A percentile compares a stretch with the other conserved stretches of the same genome.
Conservation (phyloP, 2,329 filamentous ascomycete genomes). For the Geosmithia putterillii region DNA sequence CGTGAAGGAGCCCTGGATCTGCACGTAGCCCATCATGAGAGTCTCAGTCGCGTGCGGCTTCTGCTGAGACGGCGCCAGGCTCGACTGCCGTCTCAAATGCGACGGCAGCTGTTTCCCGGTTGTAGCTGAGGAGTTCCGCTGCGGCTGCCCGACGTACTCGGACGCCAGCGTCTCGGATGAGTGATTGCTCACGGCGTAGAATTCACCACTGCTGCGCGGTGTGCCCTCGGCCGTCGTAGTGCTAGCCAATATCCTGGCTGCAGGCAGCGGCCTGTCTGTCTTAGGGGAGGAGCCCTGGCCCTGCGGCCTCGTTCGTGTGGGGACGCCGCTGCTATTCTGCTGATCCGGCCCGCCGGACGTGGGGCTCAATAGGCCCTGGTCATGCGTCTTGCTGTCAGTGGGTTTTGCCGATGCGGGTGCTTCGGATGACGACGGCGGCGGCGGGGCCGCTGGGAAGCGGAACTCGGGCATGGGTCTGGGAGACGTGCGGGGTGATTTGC, state of each 20-base stretch:
- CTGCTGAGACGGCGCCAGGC: slow-evolving; percentile 23
- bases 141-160: slow-evolving; percentile 58
- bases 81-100: slow-evolving; percentile 34
- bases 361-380: slow-evolving; percentile 29
- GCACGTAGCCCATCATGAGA: slow-evolving; percentile 96
- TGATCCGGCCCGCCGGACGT: slow-evolving; percentile 18
- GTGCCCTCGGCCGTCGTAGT: slow-evolving; percentile 64
- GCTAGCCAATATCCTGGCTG: slow-evolving; percentile 61
- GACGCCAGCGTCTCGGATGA: slow-evolving; percentile 89
- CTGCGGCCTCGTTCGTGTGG: slow-evolving; percentile 10
- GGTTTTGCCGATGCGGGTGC: slow-evolving; percentile 7
- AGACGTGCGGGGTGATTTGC: slow-evolving; percentile 26
- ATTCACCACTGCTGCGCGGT: slow-evolving; percentile 83
- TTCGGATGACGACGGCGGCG: slow-evolving; percentile 27
- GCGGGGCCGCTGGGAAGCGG: slow-evolving; percentile 38
- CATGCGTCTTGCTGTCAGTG: slow-evolving; percentile 13
- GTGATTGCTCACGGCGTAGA: slow-evolving; percentile 90
- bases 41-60: slow-evolving; percentile 53
- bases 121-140: slow-evolving; percentile 16
- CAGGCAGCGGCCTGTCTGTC: slow-evolving; percentile 21
- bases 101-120: slow-evolving; percentile 27
- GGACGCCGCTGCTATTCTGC: slow-evolving; percentile 28
- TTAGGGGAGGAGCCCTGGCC: background rate
- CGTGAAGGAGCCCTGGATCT: slow-evolving; percentile 83
- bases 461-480: slow-evolving; percentile 40